Evolutionary conservation across 345 rosid genomes (phyloP).

Genomic region (Syzygium aqueum): DNA sequence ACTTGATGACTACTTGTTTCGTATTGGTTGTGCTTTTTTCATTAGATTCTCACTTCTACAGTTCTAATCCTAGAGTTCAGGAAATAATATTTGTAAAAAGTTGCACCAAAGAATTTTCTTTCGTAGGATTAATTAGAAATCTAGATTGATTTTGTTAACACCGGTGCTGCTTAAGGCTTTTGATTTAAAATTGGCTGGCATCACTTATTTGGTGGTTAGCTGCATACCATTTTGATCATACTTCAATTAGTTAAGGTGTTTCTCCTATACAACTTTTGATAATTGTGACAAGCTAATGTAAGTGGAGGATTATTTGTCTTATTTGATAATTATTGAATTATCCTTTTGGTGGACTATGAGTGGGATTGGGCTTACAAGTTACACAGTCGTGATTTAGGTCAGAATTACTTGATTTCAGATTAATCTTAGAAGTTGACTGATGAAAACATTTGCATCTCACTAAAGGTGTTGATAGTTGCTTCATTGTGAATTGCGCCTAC

Average conservation of each 20-base stretch:
- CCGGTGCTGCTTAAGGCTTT: not conserved
- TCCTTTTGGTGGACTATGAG: not conserved
- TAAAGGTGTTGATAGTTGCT: not conserved
- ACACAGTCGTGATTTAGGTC: not conserved
- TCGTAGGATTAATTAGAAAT: not conserved
- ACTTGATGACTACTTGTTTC: not conserved
- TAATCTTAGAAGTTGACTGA: not conserved
- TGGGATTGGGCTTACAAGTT: not conserved
- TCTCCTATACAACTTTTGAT: not conserved
- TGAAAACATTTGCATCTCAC: not conserved
- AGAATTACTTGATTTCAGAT: not conserved
- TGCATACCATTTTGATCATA: not conserved
- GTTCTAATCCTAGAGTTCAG: not conserved
- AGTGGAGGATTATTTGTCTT: not conserved
- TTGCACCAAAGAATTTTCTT: not conserved
- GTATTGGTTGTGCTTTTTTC: not conserved
- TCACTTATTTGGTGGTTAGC: not conserved
- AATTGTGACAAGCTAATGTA: not conserved
- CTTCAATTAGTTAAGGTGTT: not conserved
- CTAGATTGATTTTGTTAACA: not conserved
- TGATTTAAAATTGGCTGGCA: not conserved
- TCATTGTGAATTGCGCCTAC: not conserved
- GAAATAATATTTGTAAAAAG: not conserved
- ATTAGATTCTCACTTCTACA: not conserved
- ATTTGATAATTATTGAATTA: not conserved